These are phyloP conservation scores for Russula vinacea DNA, from an alignment of 768 basidiomycete genomes.

Conservation along the genomic window DNA sequence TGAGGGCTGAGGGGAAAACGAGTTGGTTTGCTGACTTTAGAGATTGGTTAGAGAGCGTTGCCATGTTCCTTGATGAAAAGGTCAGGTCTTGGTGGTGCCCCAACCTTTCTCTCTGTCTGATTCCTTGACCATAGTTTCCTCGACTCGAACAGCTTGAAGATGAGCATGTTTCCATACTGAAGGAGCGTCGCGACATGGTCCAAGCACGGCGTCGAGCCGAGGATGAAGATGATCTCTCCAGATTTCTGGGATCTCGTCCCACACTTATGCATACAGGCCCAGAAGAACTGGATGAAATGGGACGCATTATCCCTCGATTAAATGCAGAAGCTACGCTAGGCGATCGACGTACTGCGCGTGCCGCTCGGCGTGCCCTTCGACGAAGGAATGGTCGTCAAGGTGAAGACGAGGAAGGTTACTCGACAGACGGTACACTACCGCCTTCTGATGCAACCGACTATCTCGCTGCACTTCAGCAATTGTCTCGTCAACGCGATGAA, in stretches of 20 bases:
- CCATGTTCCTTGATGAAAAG: conserved; percentile 87
- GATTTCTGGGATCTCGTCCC: conserved; percentile 58
- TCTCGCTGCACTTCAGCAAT: conserved; percentile 52
- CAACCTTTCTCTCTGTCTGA: conserved; percentile 20
- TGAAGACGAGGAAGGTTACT: conserved; percentile 73
- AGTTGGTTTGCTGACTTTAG: conserved; percentile 77
- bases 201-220: conserved; percentile 65
- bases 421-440: conserved; percentile 75
- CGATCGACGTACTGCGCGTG: conserved; percentile 60
- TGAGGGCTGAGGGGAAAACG: conserved; percentile 69
- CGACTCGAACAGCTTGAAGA: conserved; percentile 73
- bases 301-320: conserved; percentile 47
- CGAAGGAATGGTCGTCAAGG: conserved; percentile 29
- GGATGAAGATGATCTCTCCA: conserved; percentile 73
- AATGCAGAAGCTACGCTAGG: conserved; percentile 46
- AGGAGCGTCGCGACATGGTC: conserved; percentile 71
- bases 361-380: conserved; percentile 51
- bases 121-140: conserved; percentile 56
- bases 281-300: conserved; percentile 61
- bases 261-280: conserved; percentile 32
- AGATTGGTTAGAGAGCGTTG: conserved; percentile 80
- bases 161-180: conserved; percentile 67
- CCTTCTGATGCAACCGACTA: conserved; percentile 70
- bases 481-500: conserved; percentile 50
- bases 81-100: conserved; percentile 39